A percentile compares a stretch with the other conserved stretches of the same genome.
Evolutionary conservation across 2,329 filamentous ascomycete genomes (phyloP).

Genomic region (Ambrosiella beaveri): DNA sequence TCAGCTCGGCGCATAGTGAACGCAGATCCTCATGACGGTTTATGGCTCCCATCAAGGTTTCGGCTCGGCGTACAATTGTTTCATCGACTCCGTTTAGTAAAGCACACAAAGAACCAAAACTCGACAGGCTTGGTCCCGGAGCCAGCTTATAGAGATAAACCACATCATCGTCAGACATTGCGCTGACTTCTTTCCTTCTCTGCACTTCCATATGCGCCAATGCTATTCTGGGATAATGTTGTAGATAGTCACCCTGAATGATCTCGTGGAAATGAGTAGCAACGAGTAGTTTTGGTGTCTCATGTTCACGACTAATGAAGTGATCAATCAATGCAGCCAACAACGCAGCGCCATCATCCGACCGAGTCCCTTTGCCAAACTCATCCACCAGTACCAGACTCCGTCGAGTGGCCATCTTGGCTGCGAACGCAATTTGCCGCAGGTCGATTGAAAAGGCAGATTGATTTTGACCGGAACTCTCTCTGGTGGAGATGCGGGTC

Average conservation of each 20-base stretch:
- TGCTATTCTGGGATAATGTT: slow-evolving; percentile 21
- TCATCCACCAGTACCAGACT: slow-evolving; percentile 87
- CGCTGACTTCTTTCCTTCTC: slow-evolving; percentile 33
- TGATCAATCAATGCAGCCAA: slow-evolving; percentile 40
- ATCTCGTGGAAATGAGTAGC: slow-evolving; percentile 56
- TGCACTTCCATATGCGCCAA: slow-evolving; percentile 57
- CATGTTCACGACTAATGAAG: slow-evolving; percentile 29
- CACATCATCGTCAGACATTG: slow-evolving; percentile 41
- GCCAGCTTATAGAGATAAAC: slow-evolving; percentile 58
- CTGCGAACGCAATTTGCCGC: slow-evolving; percentile 64
- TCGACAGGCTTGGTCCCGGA: slow-evolving; percentile 54
- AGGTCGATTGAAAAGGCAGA: slow-evolving; percentile 61
- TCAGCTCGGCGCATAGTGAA: slow-evolving; percentile 51
- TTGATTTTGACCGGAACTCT: slow-evolving; percentile 40
- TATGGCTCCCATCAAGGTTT: slow-evolving; percentile 51
- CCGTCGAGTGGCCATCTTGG: slow-evolving; percentile 54
- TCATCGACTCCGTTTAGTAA: slow-evolving; percentile 67
- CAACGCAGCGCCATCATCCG: slow-evolving; percentile 40
- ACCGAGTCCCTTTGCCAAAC: slow-evolving; percentile 53
- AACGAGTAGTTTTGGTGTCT: slow-evolving; percentile 39
- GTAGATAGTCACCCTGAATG: slow-evolving; percentile 45
- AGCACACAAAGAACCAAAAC: slow-evolving; percentile 75
- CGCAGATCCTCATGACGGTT: slow-evolving; percentile 61
- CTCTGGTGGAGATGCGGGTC: slow-evolving; percentile 63
- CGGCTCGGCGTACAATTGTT: slow-evolving; percentile 56